Conservation (phyloP, 768 basidiomycete genomes). For the Termitomyces sp. region DNA sequence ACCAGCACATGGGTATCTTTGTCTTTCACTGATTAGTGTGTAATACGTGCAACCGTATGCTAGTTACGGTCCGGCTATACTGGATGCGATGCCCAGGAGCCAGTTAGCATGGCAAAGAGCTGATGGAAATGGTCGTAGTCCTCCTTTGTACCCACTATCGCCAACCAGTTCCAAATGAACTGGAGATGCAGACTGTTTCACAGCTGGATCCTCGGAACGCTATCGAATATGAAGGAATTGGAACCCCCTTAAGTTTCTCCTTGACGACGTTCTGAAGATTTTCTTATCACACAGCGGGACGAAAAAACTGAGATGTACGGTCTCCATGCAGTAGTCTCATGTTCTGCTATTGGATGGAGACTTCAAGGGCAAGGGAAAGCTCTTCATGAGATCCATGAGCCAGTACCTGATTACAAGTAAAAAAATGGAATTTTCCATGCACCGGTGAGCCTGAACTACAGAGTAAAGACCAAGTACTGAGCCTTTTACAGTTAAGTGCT, state of each 20-base stretch:
- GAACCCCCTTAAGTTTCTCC: slow-evolving; percentile 39
- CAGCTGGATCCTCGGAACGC: slow-evolving; percentile 37
- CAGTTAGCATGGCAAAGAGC: slow-evolving; percentile 45
- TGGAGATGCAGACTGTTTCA: slow-evolving; percentile 30
- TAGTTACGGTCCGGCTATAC: slow-evolving; percentile 34
- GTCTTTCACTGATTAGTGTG: not conserved
- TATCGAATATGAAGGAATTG: slow-evolving; percentile 21
- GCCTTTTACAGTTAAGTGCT: slow-evolving; percentile 32
- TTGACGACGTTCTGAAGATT: slow-evolving; percentile 52
- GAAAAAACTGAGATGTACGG: slow-evolving; percentile 37
- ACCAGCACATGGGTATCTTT: slow-evolving; percentile 47
- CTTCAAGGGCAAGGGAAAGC: slow-evolving; percentile 41
- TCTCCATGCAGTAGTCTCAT: slow-evolving; percentile 40
- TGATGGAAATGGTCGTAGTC: slow-evolving; percentile 53
- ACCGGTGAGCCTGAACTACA: slow-evolving; percentile 29
- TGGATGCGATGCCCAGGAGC: slow-evolving; percentile 46
- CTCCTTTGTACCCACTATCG: slow-evolving; percentile 56
- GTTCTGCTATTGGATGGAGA: slow-evolving; percentile 50
- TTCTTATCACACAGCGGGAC: slow-evolving; percentile 39
- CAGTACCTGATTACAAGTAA: slow-evolving; percentile 48
- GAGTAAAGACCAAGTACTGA: not conserved
- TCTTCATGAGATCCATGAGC: slow-evolving; percentile 40
- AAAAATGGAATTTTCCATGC: slow-evolving; percentile 45
- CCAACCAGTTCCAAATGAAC: slow-evolving; percentile 43
- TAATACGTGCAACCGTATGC: slow-evolving; percentile 32